phyloP scores from a whole-genome alignment of 148 eudicot genomes.

The Rhododendron vialii region DNA sequence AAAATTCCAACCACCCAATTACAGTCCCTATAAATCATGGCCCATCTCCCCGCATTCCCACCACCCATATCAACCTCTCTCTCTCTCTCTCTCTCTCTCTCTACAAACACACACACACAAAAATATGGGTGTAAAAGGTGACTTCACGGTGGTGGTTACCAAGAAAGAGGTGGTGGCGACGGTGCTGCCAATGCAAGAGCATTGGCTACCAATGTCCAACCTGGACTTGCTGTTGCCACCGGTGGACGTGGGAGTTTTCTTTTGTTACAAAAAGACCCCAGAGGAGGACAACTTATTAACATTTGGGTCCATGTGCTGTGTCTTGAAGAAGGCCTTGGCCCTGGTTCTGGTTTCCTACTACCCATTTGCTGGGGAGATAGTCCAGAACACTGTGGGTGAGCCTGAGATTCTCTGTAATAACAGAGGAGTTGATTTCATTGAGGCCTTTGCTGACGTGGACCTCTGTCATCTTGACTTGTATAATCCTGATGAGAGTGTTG shows the following conservation, averaged over 20 bases:
- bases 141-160: slow-evolving; percentile 2
- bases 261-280: slow-evolving; percentile 6
- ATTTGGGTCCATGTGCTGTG: neutral
- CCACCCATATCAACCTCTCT: neutral
- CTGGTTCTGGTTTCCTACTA: neutral
- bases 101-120: neutral
- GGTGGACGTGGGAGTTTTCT: slow-evolving; percentile 1
- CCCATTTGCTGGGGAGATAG: slow-evolving; percentile 45
- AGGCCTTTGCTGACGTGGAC: slow-evolving; percentile 45
- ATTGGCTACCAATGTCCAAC: slow-evolving; percentile 6
- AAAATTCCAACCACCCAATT: neutral
- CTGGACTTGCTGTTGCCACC: slow-evolving; percentile 15
- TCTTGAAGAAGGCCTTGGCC: slow-evolving; percentile 8
- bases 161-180: slow-evolving; percentile 3
- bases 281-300: neutral
- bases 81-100: slow-evolving; percentile 1
- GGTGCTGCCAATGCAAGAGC: slow-evolving; percentile 1
- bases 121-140: slow-evolving; percentile 3
- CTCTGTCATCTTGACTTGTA: slow-evolving; percentile 42
- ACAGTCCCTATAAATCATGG: neutral
- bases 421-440: slow-evolving; percentile 58
- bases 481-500: slow-evolving; percentile 44
- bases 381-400: slow-evolving; percentile 45
- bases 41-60: neutral
- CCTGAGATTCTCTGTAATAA: slow-evolving; percentile 74